Base-by-base conservation (phyloP, 371 early-diverging fungal genomes). In the Mortierella sp. region DNA sequence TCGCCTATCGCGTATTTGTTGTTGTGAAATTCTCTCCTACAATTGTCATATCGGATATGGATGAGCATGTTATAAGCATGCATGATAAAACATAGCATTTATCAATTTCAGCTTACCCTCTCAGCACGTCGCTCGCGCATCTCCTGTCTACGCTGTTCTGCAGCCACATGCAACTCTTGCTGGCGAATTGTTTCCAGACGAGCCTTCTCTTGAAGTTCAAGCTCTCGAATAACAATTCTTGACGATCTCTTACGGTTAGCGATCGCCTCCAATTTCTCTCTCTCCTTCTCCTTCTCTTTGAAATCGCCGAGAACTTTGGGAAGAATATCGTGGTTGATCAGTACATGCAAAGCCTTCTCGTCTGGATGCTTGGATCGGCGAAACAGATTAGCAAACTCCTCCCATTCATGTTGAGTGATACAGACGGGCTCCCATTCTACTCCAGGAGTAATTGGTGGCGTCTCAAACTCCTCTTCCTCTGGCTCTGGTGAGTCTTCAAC, bases 191-290 rank as follows among this genome's bases (percentile, higher is more conserved):
- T 50, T 9, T 72, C 72, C 60, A 70, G 65, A 17, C 80, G 80
- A 23, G 73, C 80, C 31, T 72, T 70, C 48, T 85, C 87, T 26
- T 84, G 70, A 21, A 81, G 71, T 41, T 85, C 85, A 52, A 88
- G 59, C 34, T 86, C 88, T 32, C 78, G 80, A 49, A 86, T 80
- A 61, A 89, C 85, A 21, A 90, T 82, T 31, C 91, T 85, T 15
- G 90, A 86, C 24, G 90, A 89, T 42, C 93, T 63, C 57, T 90
- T 92, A 37, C 90, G 83, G 43, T 87, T 79, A n/a, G 72, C 56
- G 8, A 89, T 62, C 1, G 89, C 89, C 42, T 87, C 89, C 27
- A 83, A 70, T 41, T 84, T 82, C 48, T 76, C 79, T 30, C 75
- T 50, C 46, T 82, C 81, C 47, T 82, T 82, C 37, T 88, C 88